A percentile compares a stretch with the other conserved stretches of the same genome.
These are phyloP conservation scores for Diaporthe sp. DNA, from an alignment of 2,329 filamentous ascomycete genomes.

Conservation along the genomic window DNA sequence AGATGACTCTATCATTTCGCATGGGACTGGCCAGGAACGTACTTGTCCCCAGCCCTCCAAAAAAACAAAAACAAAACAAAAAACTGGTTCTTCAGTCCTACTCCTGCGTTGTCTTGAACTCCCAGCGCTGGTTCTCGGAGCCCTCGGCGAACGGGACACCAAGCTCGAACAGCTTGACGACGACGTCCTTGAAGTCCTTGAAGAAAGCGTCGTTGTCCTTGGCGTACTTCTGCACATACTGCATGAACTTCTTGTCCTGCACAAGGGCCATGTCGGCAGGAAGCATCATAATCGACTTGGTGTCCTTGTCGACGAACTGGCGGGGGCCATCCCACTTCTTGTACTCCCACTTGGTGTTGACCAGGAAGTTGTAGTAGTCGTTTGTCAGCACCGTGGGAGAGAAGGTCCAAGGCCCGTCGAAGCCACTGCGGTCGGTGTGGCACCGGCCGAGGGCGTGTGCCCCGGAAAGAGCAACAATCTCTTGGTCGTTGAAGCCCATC, in stretches of 20 bases:
- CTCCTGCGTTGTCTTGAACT: constrained; percentile 71
- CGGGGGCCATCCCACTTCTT: constrained; percentile 93
- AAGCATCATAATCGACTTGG: constrained; percentile 96
- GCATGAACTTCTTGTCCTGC: constrained; percentile 88
- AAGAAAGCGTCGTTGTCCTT: constrained; percentile 94
- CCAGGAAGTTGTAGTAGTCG: constrained; percentile 90
- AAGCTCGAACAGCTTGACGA: constrained; percentile 90
- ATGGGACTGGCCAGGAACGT: neutral
- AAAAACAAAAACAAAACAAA: neutral
- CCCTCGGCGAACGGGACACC: constrained; percentile 88
- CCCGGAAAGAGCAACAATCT: constrained; percentile 91
- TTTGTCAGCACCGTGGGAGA: constrained; percentile 93
- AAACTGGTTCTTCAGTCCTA: neutral
- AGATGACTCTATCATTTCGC: neutral
- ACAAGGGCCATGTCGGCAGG: constrained; percentile 90
- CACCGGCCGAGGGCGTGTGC: constrained; percentile 91
- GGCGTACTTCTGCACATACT: constrained; percentile 87
- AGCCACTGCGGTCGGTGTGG: constrained; percentile 91
- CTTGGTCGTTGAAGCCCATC: constrained; percentile 98
- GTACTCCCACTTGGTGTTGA: constrained; percentile 93
- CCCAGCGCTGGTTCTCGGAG: constrained; percentile 67
- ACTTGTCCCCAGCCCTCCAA: neutral
- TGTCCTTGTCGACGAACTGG: constrained; percentile 88
- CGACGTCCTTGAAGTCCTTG: constrained; percentile 86
- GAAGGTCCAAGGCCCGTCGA: constrained; percentile 91